These are phyloP conservation scores for Aspergillus ustus DNA, from an alignment of 2,329 filamentous ascomycete genomes.

Conservation along the genomic window DNA sequence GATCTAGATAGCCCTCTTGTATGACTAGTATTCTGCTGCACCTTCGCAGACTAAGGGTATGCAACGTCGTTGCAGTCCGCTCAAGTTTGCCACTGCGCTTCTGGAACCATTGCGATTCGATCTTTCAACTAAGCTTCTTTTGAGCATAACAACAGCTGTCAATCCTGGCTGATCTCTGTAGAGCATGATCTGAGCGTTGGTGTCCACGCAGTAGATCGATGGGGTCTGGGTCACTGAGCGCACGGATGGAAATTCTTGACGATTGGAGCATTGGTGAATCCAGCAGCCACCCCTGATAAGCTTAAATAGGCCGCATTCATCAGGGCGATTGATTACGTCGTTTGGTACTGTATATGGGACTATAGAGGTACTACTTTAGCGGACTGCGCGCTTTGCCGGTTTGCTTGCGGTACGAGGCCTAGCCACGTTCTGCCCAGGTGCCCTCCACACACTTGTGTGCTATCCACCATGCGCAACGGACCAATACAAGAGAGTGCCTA, in stretches of 20 bases:
- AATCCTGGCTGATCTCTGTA: neutral
- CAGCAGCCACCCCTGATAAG: neutral
- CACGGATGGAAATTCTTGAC: neutral
- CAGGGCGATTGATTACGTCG: neutral
- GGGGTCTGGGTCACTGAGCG: neutral
- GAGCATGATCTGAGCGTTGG: neutral
- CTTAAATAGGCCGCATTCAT: neutral
- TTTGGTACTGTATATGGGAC: neutral
- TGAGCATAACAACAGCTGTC: neutral
- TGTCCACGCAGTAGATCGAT: neutral
- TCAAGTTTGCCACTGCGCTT: neutral
- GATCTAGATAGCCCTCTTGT: neutral
- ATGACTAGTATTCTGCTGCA: neutral
- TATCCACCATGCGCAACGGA: neutral
- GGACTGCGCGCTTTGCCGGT: neutral
- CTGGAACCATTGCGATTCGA: neutral
- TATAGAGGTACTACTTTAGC: neutral
- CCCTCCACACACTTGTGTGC: neutral
- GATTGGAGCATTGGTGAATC: neutral
- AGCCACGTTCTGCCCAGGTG: neutral
- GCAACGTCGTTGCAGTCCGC: neutral
- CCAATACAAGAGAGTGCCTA: neutral
- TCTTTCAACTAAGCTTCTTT: slow-evolving; percentile 4
- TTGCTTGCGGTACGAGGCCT: neutral
- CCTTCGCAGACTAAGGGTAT: neutral